Evolutionary conservation across 2,329 filamentous ascomycete genomes (phyloP).

Genomic region (Epichloe uncinata): DNA sequence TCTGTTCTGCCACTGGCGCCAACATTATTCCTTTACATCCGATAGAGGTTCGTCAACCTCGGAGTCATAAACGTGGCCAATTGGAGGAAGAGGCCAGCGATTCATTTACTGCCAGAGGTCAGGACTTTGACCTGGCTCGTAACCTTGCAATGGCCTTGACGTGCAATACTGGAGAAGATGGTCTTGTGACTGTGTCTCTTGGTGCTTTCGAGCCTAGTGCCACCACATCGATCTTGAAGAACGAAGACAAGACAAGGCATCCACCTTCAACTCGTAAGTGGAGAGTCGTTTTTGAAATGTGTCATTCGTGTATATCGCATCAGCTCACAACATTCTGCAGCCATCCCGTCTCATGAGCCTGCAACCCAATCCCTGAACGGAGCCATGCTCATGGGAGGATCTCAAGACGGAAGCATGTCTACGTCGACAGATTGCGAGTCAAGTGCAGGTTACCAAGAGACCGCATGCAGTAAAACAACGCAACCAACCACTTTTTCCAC

Average conservation of each 20-base stretch:
- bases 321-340: background rate
- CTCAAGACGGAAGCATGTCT: background rate
- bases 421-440: conserved; percentile 1
- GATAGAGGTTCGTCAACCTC: conserved; percentile 12
- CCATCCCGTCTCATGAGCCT: background rate
- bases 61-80: background rate
- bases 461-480: background rate
- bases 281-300: background rate
- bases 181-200: conserved; percentile 18
- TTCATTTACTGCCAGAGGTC: background rate
- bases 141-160: conserved; percentile 14
- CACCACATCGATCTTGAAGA: conserved; percentile 4
- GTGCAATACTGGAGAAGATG: conserved; percentile 19
- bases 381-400: background rate
- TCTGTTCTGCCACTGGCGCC: conserved; percentile 15
- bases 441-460: background rate
- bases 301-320: background rate
- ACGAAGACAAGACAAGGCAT: background rate
- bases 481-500: background rate
- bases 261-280: background rate
- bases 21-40: conserved; percentile 18
- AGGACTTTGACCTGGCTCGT: conserved; percentile 9
- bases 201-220: conserved; percentile 6
- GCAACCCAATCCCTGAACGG: background rate
- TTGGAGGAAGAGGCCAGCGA: background rate